Base-by-base conservation (phyloP, 2,329 filamentous ascomycete genomes). In the Aaosphaeria arxii region DNA sequence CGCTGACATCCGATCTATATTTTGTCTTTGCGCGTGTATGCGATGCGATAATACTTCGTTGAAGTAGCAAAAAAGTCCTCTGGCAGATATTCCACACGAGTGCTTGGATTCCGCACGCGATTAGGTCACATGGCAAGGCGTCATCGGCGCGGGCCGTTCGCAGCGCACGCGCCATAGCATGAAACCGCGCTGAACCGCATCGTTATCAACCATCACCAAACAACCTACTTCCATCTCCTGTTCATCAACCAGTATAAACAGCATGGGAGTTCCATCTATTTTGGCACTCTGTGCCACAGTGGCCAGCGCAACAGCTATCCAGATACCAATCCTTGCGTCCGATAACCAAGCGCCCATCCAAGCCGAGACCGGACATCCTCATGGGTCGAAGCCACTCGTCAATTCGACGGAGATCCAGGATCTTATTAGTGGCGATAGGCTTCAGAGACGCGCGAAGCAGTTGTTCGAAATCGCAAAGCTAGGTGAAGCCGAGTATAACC, bases 401-500 rank as follows among this genome's bases (percentile, higher is more conserved):
- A 62, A 68, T 47, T 66, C 66, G 4, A 58, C 63, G 7, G 65
- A 60, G 42, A 58, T 71, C 28, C 66, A 70, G 40, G 59, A 64
- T 42, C 56, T 66, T 43, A 66, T 72, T 53, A 69, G 63, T 11
- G 59, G 59, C 11, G 62, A 71, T 11, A 56, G 61, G 24, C 49
- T 72, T 30, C 55, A 67, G 46, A 47, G 47, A 9, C 59, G 66
- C 30, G 62, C 68, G 6, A 63, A 69, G 54, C 63, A 67, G 52
- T 49, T 74, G 43, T 72, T 69, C 43, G 62, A 69, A 46, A 69
- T 73, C 39, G 73, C 72, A 4, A 74, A 74, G 51, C 63, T 74
- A 42, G 68, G 71, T 5, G 67, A 71, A 7, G 56, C 58, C 7
- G 72, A 71, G 40, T 72, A 73, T 58, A 71, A 74, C 44, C 70